A percentile compares a stretch with the other conserved stretches of the same genome.
Conservation (phyloP, 1,284 basidiomycete species). For the Heterobasidion parviporum region DNA sequence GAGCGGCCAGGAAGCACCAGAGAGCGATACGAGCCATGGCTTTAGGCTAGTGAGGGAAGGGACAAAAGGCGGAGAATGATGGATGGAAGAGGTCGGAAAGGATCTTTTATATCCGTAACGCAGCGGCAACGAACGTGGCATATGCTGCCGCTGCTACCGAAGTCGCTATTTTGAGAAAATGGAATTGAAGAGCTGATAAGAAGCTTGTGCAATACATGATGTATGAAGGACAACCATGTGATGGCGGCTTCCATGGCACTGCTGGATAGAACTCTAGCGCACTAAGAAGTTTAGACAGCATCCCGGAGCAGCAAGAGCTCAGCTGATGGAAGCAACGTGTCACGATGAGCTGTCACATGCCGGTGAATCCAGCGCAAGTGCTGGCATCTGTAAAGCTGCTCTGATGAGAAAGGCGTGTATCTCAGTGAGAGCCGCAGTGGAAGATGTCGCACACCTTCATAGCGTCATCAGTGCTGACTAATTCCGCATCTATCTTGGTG, state of each 20-base stretch:
- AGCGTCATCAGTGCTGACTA: background rate
- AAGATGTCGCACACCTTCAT: no score
- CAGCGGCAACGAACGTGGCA: background rate
- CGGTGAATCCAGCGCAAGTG: no score
- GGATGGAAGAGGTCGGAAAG: background rate
- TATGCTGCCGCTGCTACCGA: background rate
- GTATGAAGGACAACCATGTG: background rate
- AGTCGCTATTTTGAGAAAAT: background rate
- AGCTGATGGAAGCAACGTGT: no score
- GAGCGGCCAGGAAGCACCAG: slow-evolving; percentile 4
- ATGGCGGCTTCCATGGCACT: background rate
- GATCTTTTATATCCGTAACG: background rate
- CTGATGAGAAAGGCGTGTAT: no score
- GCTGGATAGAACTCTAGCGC: no score
- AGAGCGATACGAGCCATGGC: slow-evolving; percentile 10
- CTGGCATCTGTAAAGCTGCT: no score
- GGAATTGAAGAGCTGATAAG: background rate
- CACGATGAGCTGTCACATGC: no score
- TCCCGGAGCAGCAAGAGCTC: no score
- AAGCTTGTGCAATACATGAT: background rate
- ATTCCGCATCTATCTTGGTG: background rate
- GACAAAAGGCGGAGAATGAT: background rate
- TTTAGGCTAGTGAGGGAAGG: background rate
- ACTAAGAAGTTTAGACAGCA: no score
- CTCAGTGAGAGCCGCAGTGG: no score